Conservation (phyloP, 768 basidiomycete species). For the Auricularia heimuer region DNA sequence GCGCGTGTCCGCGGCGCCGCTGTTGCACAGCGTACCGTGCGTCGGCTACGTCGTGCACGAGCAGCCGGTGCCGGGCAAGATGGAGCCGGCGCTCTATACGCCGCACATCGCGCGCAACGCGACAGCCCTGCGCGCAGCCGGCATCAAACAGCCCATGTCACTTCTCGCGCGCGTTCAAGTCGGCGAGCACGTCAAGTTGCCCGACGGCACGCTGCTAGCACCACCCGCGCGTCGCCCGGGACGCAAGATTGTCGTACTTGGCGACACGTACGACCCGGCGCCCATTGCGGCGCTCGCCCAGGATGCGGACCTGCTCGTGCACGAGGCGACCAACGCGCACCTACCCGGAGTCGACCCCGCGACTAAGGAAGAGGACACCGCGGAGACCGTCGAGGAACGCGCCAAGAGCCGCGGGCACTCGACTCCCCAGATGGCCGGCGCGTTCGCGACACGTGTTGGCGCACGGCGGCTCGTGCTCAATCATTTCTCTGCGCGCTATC, state of each 20-base stretch:
- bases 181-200: conserved; percentile 51
- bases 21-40: conserved; percentile 71
- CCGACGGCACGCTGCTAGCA: conserved; percentile 61
- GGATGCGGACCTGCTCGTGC: conserved; percentile 18
- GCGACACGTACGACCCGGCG: conserved; percentile 22
- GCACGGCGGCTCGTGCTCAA: conserved; percentile 19
- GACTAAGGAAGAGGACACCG: conserved; percentile 8
- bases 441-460: conserved; percentile 14
- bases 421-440: conserved; percentile 21
- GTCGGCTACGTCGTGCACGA: conserved; percentile 71
- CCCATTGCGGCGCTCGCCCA: conserved; percentile 7
- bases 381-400: conserved; percentile 10
- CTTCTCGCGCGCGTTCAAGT: conserved; percentile 57
- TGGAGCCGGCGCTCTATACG: conserved; percentile 56
- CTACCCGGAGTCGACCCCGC: conserved; percentile 15
- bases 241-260: conserved; percentile 17
- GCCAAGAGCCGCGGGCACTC: conserved; percentile 20
- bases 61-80: conserved; percentile 64
- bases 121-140: conserved; percentile 18
- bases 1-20: conserved; percentile 67
- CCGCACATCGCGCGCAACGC: conserved; percentile 61
- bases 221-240: conserved; percentile 50
- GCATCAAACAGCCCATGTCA: conserved; percentile 34
- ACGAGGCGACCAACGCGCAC: conserved; percentile 24
- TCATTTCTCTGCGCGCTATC: conserved; percentile 41